Percentiles rank a stretch among this genome's conserved stretches.
Evolutionary conservation across 176 grass and related monocot genomes (phyloP).

Genomic region (Poa annua): DNA sequence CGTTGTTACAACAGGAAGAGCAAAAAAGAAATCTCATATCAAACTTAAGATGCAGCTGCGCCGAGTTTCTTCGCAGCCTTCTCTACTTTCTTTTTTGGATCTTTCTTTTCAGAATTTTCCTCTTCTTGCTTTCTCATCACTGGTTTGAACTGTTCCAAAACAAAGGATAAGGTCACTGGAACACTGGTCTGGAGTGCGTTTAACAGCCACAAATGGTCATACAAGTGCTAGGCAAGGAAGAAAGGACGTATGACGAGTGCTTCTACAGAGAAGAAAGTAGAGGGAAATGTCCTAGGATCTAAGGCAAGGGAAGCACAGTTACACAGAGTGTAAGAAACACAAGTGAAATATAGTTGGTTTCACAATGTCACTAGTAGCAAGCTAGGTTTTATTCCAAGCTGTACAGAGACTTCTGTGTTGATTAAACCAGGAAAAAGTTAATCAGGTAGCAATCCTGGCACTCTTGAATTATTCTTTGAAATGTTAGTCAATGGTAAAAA

Average conservation of each 20-base stretch:
- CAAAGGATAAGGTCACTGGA: constrained; percentile 30
- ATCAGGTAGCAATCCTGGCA: background rate
- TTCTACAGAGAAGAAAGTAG: constrained; percentile 13
- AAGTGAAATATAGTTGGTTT: background rate
- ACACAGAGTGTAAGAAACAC: constrained; percentile 22
- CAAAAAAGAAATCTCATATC: background rate
- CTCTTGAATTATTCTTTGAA: constrained; percentile 12
- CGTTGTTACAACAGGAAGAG: background rate
- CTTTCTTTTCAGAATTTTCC: constrained; percentile 61
- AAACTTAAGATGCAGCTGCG: constrained; percentile 58
- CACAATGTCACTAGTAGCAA: background rate
- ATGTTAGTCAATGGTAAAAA: background rate
- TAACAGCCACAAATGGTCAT: constrained; percentile 6
- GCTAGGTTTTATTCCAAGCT: background rate
- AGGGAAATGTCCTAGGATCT: background rate
- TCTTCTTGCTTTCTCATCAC: constrained; percentile 79
- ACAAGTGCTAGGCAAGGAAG: background rate
- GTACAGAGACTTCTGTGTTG: constrained; percentile 2
- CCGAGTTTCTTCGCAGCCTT: constrained; percentile 56
- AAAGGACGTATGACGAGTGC: background rate
- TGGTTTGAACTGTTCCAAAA: constrained; percentile 80
- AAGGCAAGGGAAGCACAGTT: constrained; percentile 10
- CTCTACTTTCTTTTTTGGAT: constrained; percentile 56
- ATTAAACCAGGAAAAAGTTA: constrained; percentile 2
- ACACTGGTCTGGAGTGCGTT: constrained; percentile 13